Percentiles rank a stretch among this genome's conserved stretches.
Conservation (phyloP, 2,329 filamentous ascomycete species). For the Hypoxylon sp. region DNA sequence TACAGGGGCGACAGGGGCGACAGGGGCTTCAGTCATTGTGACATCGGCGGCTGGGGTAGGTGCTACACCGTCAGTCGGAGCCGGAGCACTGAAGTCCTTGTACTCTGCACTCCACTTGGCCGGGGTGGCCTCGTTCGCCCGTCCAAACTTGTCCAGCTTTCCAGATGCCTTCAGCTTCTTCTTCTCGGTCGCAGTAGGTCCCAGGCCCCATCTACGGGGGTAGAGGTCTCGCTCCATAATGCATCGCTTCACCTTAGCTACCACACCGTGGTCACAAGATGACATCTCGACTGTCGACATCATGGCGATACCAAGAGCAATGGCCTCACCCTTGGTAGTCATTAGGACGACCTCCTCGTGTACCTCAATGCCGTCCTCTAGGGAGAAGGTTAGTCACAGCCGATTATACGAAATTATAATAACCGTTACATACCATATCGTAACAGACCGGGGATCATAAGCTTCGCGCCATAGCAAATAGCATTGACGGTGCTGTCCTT, state of each 20-base stretch:
- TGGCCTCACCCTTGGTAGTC: constrained; percentile 99
- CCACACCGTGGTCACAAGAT: constrained; percentile 96
- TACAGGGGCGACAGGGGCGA: too few species aligned
- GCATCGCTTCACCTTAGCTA: constrained; percentile 98
- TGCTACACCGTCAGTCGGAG: constrained; percentile 57
- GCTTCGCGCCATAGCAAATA: constrained; percentile 97
- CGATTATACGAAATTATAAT: constrained; percentile 5
- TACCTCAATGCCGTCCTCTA: constrained; percentile 89
- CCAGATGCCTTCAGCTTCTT: constrained; percentile 99
- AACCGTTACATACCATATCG: constrained; percentile 75
- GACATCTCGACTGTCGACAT: constrained; percentile 99
- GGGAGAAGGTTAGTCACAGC: constrained; percentile 25
- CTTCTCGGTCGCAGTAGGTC: constrained; percentile 93
- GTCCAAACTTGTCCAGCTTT: constrained; percentile 97
- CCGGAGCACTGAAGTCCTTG: constrained; percentile 82
- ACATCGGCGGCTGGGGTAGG: constrained; percentile 60
- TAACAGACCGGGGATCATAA: constrained; percentile 96
- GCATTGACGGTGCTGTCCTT: constrained; percentile 98
- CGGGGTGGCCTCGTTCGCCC: constrained; percentile 91
- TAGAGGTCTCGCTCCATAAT: constrained; percentile 99
- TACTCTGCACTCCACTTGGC: constrained; percentile 93
- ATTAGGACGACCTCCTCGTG: constrained; percentile 98
- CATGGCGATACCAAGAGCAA: constrained; percentile 93
- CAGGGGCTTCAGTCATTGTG: constrained; percentile 57
- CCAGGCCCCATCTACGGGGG: constrained; percentile 95